Base-by-base conservation (phyloP, 2,329 filamentous ascomycete species). In the Claviceps sp. region DNA sequence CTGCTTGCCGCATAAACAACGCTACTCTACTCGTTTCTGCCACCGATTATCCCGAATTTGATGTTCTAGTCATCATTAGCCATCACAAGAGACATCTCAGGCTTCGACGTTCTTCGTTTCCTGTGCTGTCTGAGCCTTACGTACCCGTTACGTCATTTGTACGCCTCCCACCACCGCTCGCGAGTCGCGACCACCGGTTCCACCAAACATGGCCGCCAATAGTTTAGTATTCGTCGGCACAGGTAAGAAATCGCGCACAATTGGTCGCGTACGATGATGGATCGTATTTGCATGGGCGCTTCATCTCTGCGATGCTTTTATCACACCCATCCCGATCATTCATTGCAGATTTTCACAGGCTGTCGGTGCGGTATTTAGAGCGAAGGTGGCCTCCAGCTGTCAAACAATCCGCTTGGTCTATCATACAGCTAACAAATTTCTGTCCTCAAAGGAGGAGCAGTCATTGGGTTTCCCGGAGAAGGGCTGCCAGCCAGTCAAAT, bases 221-320 rank as follows among this genome's bases (percentile, higher is more conserved):
- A 59, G 62, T 51, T 61, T 62, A 57, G 63, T 65, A 55, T 34
- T 34, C 9, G 59, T 66, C 59, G 64, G 64, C 59, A 66, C 64
- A 67, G 65, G 65, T 67, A 63, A 55, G 53, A 51, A 49, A 52
- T 48, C 53, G 54, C 11, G 5, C 16, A 44, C 16, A 16, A n/a
- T 22, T 48, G 20, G 50, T 54, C 46, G 50, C 48, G 41, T 22
- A 16, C 16, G 13, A 24, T 47, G 20, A 2, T 20, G 18, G 3
- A 24, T 24, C 47, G 47, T 34, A 22, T n/a, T 37, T 37, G 8
- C 11, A 6, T 20, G 24, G 37, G 41, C 18, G 51, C 42, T 20
- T 47, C 13, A 37, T 2, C 9, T 9, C 3, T 20, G 3, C 6
- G 42, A 8, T 52, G 20, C 20, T 13, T 40, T 41, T 18, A 40